Conservation (phyloP, 129 eudicot genomes). For the Dittrichia graveolens region DNA sequence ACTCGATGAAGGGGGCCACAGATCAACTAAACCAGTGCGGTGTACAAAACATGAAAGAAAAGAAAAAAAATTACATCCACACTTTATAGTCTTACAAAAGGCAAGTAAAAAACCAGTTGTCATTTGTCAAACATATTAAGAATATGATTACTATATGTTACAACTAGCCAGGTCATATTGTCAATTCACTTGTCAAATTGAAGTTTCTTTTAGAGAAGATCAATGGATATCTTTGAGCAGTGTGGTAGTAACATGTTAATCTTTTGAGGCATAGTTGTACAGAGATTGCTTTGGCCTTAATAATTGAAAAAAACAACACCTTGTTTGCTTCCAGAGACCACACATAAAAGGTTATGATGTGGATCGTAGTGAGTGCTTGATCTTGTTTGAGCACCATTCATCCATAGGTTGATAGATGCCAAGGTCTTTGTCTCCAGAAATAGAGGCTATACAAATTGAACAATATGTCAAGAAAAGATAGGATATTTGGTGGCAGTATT, state of each 20-base stretch:
- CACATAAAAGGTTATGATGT: constrained; percentile 86
- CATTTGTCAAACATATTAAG: neutral
- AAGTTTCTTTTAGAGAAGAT: neutral
- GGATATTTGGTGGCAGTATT: neutral
- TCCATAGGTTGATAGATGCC: constrained; percentile 87
- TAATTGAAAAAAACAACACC: constrained; percentile 40
- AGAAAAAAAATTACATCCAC: constrained; percentile 14
- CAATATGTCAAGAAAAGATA: constrained; percentile 2
- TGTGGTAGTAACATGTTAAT: neutral
- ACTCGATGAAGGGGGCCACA: constrained; percentile 94
- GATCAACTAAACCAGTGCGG: constrained; percentile 50
- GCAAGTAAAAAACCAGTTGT: neutral
- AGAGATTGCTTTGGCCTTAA: neutral
- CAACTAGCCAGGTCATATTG: neutral
- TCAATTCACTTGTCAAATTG: neutral
- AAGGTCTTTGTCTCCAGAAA: constrained; percentile 60
- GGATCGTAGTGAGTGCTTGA: constrained; percentile 99
- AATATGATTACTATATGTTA: neutral
- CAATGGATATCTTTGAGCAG: neutral
- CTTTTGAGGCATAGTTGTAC: neutral
- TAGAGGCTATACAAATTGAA: constrained; percentile 55
- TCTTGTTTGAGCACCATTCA: constrained; percentile 68
- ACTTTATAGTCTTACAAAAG: constrained; percentile 11
- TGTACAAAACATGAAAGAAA: constrained; percentile 23
- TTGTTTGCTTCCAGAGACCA: constrained; percentile 79